phyloP scores from a whole-genome alignment of 2,329 filamentous ascomycete genomes.

The Cercospora sojina region DNA sequence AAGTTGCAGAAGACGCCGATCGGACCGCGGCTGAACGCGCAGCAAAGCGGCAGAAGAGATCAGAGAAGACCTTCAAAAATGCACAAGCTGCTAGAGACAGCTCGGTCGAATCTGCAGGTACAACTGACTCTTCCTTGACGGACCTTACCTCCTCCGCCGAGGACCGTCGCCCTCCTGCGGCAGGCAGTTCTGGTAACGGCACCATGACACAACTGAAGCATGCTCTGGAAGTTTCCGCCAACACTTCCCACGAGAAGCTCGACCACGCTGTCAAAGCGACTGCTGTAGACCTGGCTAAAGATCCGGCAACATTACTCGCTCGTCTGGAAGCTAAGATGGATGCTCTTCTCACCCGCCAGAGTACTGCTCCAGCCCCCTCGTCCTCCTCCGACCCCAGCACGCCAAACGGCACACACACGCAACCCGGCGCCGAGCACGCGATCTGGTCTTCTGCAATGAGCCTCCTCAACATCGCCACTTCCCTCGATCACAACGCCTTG shows the following conservation, averaged over 20 bases:
- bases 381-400: not conserved
- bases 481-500: conserved; percentile 12
- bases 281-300: conserved; percentile 15
- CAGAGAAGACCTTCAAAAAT: not conserved
- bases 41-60: conserved; percentile 11
- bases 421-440: not conserved
- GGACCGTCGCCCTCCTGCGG: not conserved
- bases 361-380: not conserved
- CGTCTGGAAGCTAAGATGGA: conserved; percentile 23
- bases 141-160: not conserved
- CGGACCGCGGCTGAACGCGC: conserved; percentile 9
- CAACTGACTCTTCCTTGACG: conserved; percentile 3
- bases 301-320: conserved; percentile 14
- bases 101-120: not conserved
- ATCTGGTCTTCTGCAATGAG: conserved; percentile 13
- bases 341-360: conserved; percentile 5
- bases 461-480: conserved; percentile 16
- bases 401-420: not conserved
- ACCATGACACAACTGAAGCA: not conserved
- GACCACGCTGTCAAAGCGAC: not conserved
- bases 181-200: not conserved
- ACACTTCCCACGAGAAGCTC: not conserved
- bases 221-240: not conserved
- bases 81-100: conserved; percentile 1
- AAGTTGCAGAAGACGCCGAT: conserved; percentile 16